Base-by-base conservation (phyloP, 352 stramenopile genomes). In the Phytophthora quininea region DNA sequence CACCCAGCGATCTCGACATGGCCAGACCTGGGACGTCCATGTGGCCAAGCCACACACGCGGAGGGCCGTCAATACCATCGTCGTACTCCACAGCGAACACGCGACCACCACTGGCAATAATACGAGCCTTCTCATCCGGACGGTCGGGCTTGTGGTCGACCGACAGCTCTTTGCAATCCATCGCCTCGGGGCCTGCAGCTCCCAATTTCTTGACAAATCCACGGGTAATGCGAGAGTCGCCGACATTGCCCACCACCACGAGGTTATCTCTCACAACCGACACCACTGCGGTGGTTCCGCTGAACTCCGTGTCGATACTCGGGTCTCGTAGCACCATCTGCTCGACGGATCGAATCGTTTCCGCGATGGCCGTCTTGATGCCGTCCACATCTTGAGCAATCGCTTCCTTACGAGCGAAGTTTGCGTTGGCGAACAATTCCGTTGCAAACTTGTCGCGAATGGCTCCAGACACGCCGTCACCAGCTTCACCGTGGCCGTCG, bases 31-130 rank as follows among this genome's bases (percentile, higher is more conserved):
- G 98, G 31, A 99, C 96, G 78, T 99, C 96, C 93, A 98, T 98
- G 80, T 99, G 90, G 11, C 91, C 94, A 33, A 99, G 78, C 97
- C 97, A 99, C 19, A 99, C 98, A 66, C 98, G 94, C 40, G 97
- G 92, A 40, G 97, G 97, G 4, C 97, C 98, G 76, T 99, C 96
- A 65, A 99, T 97, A 53, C 97, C 97, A 74, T 99, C 97, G 62
- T 99, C 97, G 71, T 99, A 99, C 79, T 99, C 93, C 27, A 99
- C 96, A 1, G 94, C 94, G 81, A 99, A 99, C 30, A 99, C 98
- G 38, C 98, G 91, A 5, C 98, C 98, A 15, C 97, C 97, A 53
- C 90, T 93, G 1, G 88, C 84, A 58, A 98, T 38, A 69, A 99
- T 99, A 31, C 96, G 91, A 35, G 95, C 90, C 73, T 99, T 98